A percentile compares a stretch with the other conserved stretches of the same genome.
Conservation (phyloP, 108 stramenopile species). For the Cyclostephanos tholiformis region DNA sequence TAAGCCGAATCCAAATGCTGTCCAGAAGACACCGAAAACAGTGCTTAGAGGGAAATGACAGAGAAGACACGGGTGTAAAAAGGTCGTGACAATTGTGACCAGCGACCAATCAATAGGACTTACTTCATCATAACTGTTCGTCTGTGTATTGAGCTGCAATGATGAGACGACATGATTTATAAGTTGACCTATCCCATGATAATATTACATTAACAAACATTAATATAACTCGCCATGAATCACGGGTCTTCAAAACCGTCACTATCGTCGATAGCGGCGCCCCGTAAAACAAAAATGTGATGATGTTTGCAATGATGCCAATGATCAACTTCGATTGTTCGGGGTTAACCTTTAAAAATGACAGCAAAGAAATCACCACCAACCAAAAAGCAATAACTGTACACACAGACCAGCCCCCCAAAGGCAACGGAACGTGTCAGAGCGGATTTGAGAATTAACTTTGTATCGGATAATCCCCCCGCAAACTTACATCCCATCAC, state of each 20-base stretch:
- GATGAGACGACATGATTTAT: background rate
- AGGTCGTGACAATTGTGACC: background rate
- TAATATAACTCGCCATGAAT: slow-evolving; percentile 18
- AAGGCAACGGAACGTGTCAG: background rate
- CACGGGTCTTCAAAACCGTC: slow-evolving; percentile 51
- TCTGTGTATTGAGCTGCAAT: slow-evolving; percentile 45
- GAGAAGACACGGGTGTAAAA: background rate
- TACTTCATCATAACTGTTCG: slow-evolving; percentile 48
- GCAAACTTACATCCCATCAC: slow-evolving; percentile 37
- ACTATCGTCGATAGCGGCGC: slow-evolving; percentile 77
- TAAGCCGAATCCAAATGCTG: slow-evolving; percentile 68
- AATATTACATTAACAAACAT: background rate
- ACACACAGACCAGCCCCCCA: background rate
- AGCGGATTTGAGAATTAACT: background rate
- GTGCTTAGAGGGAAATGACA: slow-evolving; percentile 25
- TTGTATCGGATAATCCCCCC: too few relatives aligned
- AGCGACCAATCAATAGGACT: background rate
- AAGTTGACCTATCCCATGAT: background rate
- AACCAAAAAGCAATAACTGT: slow-evolving; percentile 55
- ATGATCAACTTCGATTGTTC: slow-evolving; percentile 55
- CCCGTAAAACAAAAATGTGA: slow-evolving; percentile 82
- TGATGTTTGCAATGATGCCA: slow-evolving; percentile 69
- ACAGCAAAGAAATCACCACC: slow-evolving; percentile 44
- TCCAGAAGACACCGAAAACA: slow-evolving; percentile 70
- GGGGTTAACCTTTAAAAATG: slow-evolving; percentile 32